These are phyloP conservation scores for Aspergillus biplanus DNA, from an alignment of 495 filamentous ascomycete species.

Conservation along the genomic window DNA sequence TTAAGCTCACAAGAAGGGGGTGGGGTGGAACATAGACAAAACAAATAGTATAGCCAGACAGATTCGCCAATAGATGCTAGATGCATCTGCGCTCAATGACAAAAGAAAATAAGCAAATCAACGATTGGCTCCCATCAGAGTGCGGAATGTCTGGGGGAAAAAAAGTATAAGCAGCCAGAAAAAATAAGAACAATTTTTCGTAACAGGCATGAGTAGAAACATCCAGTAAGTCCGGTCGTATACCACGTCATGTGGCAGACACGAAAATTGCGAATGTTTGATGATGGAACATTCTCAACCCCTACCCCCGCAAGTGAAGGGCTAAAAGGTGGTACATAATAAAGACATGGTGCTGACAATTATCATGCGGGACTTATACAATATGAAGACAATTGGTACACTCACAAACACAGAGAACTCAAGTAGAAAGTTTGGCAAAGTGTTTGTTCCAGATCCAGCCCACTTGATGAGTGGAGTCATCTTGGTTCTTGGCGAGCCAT, in stretches of 20 bases:
- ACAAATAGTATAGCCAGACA: constrained; percentile 11
- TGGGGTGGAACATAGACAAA: neutral
- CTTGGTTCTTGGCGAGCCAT: constrained; percentile 97
- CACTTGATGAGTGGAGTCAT: constrained; percentile 74
- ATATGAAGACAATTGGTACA: constrained; percentile 13
- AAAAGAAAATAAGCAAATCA: constrained; percentile 13
- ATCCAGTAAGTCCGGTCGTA: neutral
- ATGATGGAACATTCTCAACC: neutral
- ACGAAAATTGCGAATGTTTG: neutral
- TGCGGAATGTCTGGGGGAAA: neutral
- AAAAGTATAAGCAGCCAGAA: constrained; percentile 2
- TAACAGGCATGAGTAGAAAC: constrained; percentile 9
- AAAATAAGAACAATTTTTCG: constrained; percentile 7
- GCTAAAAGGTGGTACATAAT: constrained; percentile 4
- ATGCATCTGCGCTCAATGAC: constrained; percentile 3
- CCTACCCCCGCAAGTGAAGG: neutral
- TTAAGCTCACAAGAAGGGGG: constrained; percentile 6
- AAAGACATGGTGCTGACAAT: neutral
- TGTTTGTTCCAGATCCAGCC: constrained; percentile 99
- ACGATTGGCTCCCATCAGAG: neutral
- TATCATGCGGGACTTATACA: constrained; percentile 14
- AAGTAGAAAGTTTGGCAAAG: constrained; percentile 74
- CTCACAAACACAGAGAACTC: constrained; percentile 6
- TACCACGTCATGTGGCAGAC: neutral
- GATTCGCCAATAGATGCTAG: constrained; percentile 8